These are phyloP conservation scores for Raphanus sativus DNA, from an alignment of 345 rosid genomes.

Conservation along the genomic window DNA sequence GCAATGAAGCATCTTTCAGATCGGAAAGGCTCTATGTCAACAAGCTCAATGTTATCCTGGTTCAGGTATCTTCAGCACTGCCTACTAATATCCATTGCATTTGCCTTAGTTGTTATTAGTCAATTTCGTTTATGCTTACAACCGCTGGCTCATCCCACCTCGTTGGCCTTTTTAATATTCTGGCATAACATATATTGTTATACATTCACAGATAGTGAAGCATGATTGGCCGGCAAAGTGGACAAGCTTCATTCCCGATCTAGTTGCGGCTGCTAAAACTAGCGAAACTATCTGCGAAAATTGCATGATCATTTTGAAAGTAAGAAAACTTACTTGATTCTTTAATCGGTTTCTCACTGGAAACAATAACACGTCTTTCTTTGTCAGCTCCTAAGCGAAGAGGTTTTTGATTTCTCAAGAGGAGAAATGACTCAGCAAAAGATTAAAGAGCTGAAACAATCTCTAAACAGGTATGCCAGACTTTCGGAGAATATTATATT, in stretches of 20 bases:
- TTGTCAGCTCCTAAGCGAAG: constrained; percentile 91
- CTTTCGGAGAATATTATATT: neutral
- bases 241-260: constrained; percentile 97
- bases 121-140: constrained; percentile 1
- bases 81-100: neutral
- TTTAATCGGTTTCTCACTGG: constrained; percentile 5
- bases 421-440: constrained; percentile 99
- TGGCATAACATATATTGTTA: constrained; percentile 16
- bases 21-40: constrained; percentile 87
- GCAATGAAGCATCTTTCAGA: constrained; percentile 81
- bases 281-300: constrained; percentile 99
- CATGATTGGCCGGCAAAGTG: constrained; percentile 99
- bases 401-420: constrained; percentile 98
- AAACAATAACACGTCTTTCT: constrained; percentile 20
- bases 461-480: constrained; percentile 70
- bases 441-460: constrained; percentile 96
- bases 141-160: neutral
- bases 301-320: constrained; percentile 97
- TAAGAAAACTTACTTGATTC: constrained; percentile 35
- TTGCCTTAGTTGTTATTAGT: constrained; percentile 1
- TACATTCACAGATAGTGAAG: constrained; percentile 73
- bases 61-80: constrained; percentile 64
- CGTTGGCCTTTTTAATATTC: neutral
- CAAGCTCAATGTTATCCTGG: constrained; percentile 90
- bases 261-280: constrained; percentile 98